Evolutionary conservation across 2,329 filamentous ascomycete species (phyloP), one percentile per base, ranked within the genome.

Genomic region (Pyricularia pennisetigena): DNA sequence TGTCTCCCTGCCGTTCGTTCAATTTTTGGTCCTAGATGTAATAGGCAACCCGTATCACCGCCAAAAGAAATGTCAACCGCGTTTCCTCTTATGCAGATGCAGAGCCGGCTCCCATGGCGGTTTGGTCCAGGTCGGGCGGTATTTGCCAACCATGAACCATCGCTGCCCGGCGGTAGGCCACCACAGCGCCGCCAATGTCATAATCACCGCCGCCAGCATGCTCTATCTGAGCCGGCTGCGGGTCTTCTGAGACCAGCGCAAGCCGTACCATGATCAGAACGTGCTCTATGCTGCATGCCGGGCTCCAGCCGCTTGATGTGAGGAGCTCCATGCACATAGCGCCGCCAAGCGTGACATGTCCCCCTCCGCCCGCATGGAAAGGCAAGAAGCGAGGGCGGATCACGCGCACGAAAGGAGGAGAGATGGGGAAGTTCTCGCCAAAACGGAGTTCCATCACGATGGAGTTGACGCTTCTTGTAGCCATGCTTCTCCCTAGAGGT

Each of bases 391-490:
- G 88, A 1, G 94, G 94, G 6, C 90, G 87, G 67, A 97, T 85
- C 20, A 97, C 88, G 7, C 94, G 89, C 30, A 97, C 86, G 74
- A 97, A 97, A 0, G 94, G 94, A 3, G 94, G 94, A 0, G 86
- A 84, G 74, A 90, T 86, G 0, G 94, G 94, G 71, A 88, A 97
- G 65, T 90, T 84, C 16, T 86, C 82, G 2, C 91, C 88, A 73
- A 97, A 97, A 2, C 92, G 90, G 61, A 97, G 80, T 77, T 97
- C 94, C 12, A 96, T 78, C 0, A 97, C 88, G 57, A 97, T 81
- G 74, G 91, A 93, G 26, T 82, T 85, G 68, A 90, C 72, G 0
- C 81, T 82, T 0, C 80, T 82, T 2, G 75, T 73, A 75, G 88
- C 87, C 87, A 97, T 92, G 74, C 97, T 93, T 67, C 84, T 75